Conservation (phyloP, 2,329 filamentous ascomycete species). For the Paraphaeosphaeria sporulosa region DNA sequence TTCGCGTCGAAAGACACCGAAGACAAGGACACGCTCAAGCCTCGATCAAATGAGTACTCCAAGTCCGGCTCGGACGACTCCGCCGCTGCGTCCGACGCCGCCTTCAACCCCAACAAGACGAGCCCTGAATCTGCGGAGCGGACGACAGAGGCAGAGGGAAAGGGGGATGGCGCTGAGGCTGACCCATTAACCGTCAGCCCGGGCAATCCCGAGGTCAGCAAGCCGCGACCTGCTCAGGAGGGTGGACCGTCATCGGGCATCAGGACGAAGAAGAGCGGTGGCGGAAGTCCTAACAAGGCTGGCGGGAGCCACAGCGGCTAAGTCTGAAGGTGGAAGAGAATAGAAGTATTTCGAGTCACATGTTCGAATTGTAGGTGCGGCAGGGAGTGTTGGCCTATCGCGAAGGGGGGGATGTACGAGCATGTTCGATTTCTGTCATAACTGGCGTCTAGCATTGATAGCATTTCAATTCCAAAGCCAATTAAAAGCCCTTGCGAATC, state of each 20-base stretch:
- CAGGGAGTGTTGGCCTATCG: too few relatives aligned
- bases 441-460: background rate
- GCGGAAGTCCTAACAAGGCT: slow-evolving; percentile 40
- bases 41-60: slow-evolving; percentile 71
- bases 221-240: slow-evolving; percentile 53
- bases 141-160: slow-evolving; percentile 45
- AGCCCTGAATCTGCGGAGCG: slow-evolving; percentile 67
- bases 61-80: slow-evolving; percentile 70
- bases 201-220: slow-evolving; percentile 66
- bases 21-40: slow-evolving; percentile 67
- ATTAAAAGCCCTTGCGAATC: background rate
- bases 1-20: slow-evolving; percentile 53
- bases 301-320: slow-evolving; percentile 41
- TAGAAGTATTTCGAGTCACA: background rate
- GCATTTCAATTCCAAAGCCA: background rate
- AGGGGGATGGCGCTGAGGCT: slow-evolving; percentile 26
- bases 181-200: slow-evolving; percentile 65
- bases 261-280: slow-evolving; percentile 35
- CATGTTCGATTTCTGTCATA: background rate
- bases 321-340: background rate
- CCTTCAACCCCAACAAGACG: slow-evolving; percentile 74
- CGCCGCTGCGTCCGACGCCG: slow-evolving; percentile 64
- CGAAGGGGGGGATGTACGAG: background rate
- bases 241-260: slow-evolving; percentile 48
- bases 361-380: background rate